A percentile compares a stretch with the other conserved stretches of the same genome.
Evolutionary conservation across 306 rosid genomes (phyloP).

Genomic region (Vigna nakashimae): DNA sequence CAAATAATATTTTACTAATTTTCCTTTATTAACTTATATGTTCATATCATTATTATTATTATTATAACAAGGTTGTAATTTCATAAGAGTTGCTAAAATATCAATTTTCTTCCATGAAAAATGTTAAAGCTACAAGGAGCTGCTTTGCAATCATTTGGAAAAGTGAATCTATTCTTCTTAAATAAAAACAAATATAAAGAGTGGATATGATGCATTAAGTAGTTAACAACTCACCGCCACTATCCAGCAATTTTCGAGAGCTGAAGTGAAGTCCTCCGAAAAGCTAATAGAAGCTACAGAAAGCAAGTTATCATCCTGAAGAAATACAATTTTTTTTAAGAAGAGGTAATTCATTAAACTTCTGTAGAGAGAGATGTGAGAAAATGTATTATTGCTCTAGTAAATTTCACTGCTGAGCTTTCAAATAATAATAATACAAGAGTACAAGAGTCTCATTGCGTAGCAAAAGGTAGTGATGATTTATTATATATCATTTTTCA

Average conservation of each 20-base stretch:
- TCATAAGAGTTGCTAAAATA: no score
- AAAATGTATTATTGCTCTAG: conserved; percentile 17
- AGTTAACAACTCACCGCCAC: conserved; percentile 61
- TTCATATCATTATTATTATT: no score
- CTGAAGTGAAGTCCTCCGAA: conserved; percentile 65
- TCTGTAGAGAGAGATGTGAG: not conserved
- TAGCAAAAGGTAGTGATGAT: conserved; percentile 1
- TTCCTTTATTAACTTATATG: no score
- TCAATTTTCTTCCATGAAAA: no score
- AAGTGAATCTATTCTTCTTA: not conserved
- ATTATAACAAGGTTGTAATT: no score
- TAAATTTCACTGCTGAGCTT: conserved; percentile 14
- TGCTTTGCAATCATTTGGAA: not conserved
- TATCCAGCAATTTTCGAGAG: conserved; percentile 77
- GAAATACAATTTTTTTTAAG: conserved; percentile 31
- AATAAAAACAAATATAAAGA: not conserved
- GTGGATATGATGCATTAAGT: conserved; percentile 34
- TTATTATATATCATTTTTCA: conserved; percentile 25
- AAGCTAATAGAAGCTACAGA: conserved; percentile 80
- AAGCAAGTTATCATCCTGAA: conserved; percentile 76
- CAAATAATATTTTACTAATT: no score
- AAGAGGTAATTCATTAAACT: conserved; percentile 30
- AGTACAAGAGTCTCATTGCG: conserved; percentile 31
- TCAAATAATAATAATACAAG: conserved; percentile 33
- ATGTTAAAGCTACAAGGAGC: no score